phyloP scores from a whole-genome alignment of 1,139 yeast genomes.

The Pichia sp. region DNA sequence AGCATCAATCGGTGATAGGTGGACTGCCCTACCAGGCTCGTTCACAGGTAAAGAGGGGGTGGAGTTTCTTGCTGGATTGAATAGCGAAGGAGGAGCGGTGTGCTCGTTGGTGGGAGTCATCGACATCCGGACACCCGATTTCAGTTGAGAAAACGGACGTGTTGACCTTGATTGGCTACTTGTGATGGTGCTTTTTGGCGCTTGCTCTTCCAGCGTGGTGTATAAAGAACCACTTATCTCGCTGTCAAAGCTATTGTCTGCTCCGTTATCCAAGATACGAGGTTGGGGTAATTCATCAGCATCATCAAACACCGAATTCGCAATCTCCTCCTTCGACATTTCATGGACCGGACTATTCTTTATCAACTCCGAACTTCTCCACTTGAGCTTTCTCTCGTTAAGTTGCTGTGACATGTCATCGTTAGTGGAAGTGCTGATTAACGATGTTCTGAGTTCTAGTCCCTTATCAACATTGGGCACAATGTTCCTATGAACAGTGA shows the following conservation, averaged over 20 bases:
- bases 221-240: constrained; percentile 13
- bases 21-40: not conserved
- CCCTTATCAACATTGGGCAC: constrained; percentile 24
- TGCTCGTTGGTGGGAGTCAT: constrained; percentile 10
- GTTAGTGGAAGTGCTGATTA: constrained; percentile 27
- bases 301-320: constrained; percentile 28
- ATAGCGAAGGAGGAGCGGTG: not conserved
- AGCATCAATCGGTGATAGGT: constrained; percentile 3
- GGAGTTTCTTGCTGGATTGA: not conserved
- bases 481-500: constrained; percentile 29
- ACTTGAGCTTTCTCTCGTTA: constrained; percentile 19
- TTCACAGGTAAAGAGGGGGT: not conserved
- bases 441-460: constrained; percentile 25
- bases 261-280: not conserved
- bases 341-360: constrained; percentile 19
- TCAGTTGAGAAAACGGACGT: constrained; percentile 2
- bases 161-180: not conserved
- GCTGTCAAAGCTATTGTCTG: constrained; percentile 7
- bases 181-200: not conserved
- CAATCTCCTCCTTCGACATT: constrained; percentile 11
- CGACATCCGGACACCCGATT: constrained; percentile 6
- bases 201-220: constrained; percentile 11
- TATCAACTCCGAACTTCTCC: not conserved
- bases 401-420: constrained; percentile 22
- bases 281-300: constrained; percentile 24